phyloP scores from a whole-genome alignment of 495 filamentous ascomycete genomes.

The Penicillium waksmanii region DNA sequence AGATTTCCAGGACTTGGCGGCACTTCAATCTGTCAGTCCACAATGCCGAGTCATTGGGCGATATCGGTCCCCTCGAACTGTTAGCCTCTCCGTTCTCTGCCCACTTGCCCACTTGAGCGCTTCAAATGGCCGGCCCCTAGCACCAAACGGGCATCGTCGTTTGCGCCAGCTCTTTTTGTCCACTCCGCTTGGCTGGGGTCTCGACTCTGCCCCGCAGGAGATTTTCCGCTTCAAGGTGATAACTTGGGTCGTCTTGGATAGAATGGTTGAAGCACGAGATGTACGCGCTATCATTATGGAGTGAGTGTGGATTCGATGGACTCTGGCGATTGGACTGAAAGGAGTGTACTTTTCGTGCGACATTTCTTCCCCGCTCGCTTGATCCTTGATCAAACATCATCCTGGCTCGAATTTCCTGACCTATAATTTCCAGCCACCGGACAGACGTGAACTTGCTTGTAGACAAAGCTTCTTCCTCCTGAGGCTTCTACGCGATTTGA shows the following conservation, averaged over 20 bases:
- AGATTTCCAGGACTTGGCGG: constrained; percentile 20
- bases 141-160: constrained; percentile 5
- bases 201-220: constrained; percentile 28
- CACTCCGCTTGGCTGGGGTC: constrained; percentile 6
- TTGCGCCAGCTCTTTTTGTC: constrained; percentile 4
- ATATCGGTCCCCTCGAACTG: not conserved
- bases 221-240: constrained; percentile 28
- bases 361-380: constrained; percentile 2
- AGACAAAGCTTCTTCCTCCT: not conserved
- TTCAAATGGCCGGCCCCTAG: not conserved
- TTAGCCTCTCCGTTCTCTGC: not conserved
- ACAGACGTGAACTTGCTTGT: constrained; percentile 2
- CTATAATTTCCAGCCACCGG: constrained; percentile 17
- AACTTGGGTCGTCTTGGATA: constrained; percentile 4
- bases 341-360: not conserved
- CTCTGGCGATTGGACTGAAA: not conserved
- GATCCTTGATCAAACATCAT: not conserved
- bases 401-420: constrained; percentile 2
- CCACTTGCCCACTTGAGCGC: constrained; percentile 6
- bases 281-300: not conserved
- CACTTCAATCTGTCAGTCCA: constrained; percentile 1
- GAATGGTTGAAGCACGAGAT: constrained; percentile 1
- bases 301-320: not conserved
- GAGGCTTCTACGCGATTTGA: not conserved
- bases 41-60: constrained; percentile 7